Evolutionary conservation across 768 basidiomycete species (phyloP).

Genomic region (Royoungia palumana): DNA sequence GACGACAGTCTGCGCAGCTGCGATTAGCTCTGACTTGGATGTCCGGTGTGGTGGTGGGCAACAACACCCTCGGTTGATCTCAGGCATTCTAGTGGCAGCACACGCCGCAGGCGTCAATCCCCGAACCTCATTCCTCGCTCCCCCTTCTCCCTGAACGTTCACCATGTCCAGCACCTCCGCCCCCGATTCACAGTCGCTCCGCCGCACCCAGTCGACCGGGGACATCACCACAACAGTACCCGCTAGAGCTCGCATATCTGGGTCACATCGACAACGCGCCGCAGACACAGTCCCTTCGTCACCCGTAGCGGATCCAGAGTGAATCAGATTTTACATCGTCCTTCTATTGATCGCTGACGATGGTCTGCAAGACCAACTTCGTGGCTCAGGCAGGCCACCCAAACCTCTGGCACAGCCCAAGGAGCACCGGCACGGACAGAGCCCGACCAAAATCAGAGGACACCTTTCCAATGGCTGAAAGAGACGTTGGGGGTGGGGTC

Average conservation of each 20-base stretch:
- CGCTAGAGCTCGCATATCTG: conserved; percentile 27
- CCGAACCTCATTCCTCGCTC: conserved; percentile 7
- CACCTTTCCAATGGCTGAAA: conserved; percentile 28
- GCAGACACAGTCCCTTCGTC: conserved; percentile 18
- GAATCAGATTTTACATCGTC: conserved; percentile 9
- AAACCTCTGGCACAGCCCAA: conserved; percentile 14
- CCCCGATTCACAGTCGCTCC: conserved; percentile 32
- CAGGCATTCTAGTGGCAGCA: conserved; percentile 2
- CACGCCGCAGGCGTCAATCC: conserved; percentile 33
- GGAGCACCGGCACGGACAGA: not conserved
- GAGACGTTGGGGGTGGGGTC: conserved; percentile 52
- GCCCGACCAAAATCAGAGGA: conserved; percentile 7
- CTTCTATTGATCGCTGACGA: conserved; percentile 22
- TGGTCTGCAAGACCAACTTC: conserved; percentile 16
- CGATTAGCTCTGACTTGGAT: conserved; percentile 20
- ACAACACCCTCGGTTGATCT: conserved; percentile 14
- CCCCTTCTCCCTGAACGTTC: conserved; percentile 18
- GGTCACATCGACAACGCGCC: conserved; percentile 27
- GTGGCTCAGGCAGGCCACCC: conserved; percentile 26
- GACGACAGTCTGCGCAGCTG: conserved; percentile 9
- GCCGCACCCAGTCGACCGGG: conserved; percentile 35
- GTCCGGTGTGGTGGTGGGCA: conserved; percentile 13
- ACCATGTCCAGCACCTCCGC: conserved; percentile 26
- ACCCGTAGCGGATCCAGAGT: conserved; percentile 16
- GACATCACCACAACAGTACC: conserved; percentile 30